Evolutionary conservation across 176 grass and related monocot species (phyloP).

Genomic region (Carex cristatella): DNA sequence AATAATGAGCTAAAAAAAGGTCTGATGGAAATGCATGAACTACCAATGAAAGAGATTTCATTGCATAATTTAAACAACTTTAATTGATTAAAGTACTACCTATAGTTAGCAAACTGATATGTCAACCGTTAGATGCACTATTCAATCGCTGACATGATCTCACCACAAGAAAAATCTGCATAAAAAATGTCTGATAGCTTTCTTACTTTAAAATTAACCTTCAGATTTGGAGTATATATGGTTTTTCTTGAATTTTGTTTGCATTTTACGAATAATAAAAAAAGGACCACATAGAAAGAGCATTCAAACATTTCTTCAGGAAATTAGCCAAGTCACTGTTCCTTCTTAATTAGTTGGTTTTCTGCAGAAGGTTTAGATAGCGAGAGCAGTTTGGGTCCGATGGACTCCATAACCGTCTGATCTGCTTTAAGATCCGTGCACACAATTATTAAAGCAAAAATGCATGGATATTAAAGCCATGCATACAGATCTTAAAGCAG

Average conservation of each 20-base stretch:
- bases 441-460: too few species aligned
- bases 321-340: not conserved
- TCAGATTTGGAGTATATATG: too few species aligned
- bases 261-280: not conserved
- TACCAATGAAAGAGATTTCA: slow-evolving; percentile 14
- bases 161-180: not conserved
- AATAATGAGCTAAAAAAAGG: not conserved
- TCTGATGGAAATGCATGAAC: slow-evolving; percentile 24
- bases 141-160: not conserved
- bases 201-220: not conserved
- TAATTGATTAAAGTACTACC: slow-evolving; percentile 16
- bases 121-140: slow-evolving; percentile 15
- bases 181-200: not conserved
- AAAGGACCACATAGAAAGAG: not conserved
- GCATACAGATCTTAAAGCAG: too few species aligned
- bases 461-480: too few species aligned
- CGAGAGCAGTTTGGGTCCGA: not conserved
- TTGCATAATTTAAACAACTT: slow-evolving; percentile 11
- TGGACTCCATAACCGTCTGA: too few species aligned
- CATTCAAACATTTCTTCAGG: not conserved
- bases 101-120: slow-evolving; percentile 17
- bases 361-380: not conserved
- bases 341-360: not conserved
- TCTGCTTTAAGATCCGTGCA: too few species aligned
- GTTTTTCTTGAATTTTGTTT: not conserved